A percentile compares a stretch with the other conserved stretches of the same genome.
These are phyloP conservation scores for Cryptosporidium felis DNA, from an alignment of 169 alveolate species.

Conservation along the genomic window DNA sequence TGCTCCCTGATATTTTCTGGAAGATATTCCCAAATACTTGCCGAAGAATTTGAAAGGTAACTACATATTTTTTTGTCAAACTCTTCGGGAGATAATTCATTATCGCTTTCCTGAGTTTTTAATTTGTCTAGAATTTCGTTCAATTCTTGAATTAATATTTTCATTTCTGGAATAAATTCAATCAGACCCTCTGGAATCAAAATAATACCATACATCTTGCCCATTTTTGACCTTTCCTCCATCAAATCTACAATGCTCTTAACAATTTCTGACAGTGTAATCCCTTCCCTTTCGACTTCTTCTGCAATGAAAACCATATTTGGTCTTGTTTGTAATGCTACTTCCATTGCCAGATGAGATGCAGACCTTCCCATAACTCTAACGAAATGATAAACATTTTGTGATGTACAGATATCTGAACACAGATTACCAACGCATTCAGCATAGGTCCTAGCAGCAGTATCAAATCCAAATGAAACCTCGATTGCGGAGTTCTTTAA, in stretches of 20 bases:
- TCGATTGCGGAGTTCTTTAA: conserved; percentile 93
- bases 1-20: conserved; percentile 94
- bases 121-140: conserved; percentile 87
- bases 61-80: conserved; percentile 42
- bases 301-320: conserved; percentile 94
- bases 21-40: conserved; percentile 82
- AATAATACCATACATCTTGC: conserved; percentile 94
- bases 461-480: conserved; percentile 97
- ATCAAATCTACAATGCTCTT: conserved; percentile 89
- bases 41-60: conserved; percentile 44
- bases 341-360: conserved; percentile 95
- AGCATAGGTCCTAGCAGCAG: conserved; percentile 96
- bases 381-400: conserved; percentile 93
- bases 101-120: not conserved
- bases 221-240: conserved; percentile 85
- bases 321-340: conserved; percentile 95
- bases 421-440: conserved; percentile 94
- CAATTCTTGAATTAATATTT: conserved; percentile 89
- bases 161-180: conserved; percentile 95
- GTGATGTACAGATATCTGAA: conserved; percentile 90
- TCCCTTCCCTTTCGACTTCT: conserved; percentile 88
- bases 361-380: conserved; percentile 99
- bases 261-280: conserved; percentile 87
- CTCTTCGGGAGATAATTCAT: conserved; percentile 12
- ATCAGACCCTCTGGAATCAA: conserved; percentile 97